Evolutionary conservation across 1,284 basidiomycete species (phyloP).

Genomic region (Ceratobasidium sp.): DNA sequence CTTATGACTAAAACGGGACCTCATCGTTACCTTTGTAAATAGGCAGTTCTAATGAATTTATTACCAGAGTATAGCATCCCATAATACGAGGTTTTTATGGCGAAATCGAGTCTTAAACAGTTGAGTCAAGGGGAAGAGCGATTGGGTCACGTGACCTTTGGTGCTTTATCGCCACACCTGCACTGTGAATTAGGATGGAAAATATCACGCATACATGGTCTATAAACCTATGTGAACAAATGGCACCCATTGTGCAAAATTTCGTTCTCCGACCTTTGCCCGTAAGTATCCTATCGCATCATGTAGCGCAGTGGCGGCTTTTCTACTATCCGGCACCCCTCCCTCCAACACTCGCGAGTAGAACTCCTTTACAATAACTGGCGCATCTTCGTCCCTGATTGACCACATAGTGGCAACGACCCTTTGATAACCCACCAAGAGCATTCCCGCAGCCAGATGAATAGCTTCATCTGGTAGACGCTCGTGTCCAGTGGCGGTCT

Average conservation of each 20-base stretch:
- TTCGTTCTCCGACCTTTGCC: neutral
- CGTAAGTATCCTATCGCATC: neutral
- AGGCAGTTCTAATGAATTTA: too few species aligned
- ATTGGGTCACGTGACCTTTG: too few species aligned
- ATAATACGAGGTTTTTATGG: too few species aligned
- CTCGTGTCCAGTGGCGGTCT: neutral
- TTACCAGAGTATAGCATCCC: too few species aligned
- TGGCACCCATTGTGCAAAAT: neutral
- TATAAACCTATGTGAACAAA: constrained; percentile 4
- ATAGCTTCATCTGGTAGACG: neutral
- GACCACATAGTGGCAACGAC: constrained; percentile 31
- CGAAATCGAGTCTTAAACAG: too few species aligned
- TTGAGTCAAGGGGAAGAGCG: too few species aligned
- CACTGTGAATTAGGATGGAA: too few species aligned
- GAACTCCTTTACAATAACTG: neutral
- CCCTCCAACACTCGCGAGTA: constrained; percentile 5
- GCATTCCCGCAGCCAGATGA: constrained; percentile 24
- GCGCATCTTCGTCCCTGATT: neutral
- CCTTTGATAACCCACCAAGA: constrained; percentile 4
- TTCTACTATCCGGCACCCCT: neutral
- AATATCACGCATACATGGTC: too few species aligned
- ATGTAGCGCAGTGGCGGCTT: neutral
- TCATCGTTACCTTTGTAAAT: too few species aligned
- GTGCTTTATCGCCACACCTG: too few species aligned
- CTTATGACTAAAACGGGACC: too few species aligned